phyloP scores from a whole-genome alignment of 345 rosid genomes.

The Melaleuca alternifolia region DNA sequence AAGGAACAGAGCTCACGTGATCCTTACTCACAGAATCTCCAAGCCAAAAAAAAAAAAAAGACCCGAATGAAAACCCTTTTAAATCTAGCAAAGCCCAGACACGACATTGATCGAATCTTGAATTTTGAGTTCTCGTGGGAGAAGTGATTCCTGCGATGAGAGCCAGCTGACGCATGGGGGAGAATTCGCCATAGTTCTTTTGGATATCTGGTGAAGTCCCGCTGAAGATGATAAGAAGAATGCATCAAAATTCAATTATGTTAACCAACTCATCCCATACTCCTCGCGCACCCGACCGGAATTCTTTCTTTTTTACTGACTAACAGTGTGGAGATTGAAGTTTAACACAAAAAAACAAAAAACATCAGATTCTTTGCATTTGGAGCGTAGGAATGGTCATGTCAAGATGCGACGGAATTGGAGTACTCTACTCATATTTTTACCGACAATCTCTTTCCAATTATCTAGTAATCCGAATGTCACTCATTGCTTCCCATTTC shows the following conservation, averaged over 20 bases:
- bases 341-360: no score
- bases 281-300: neutral
- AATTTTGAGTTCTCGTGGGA: neutral
- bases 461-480: neutral
- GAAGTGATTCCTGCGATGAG: neutral
- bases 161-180: neutral
- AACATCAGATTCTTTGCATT: neutral
- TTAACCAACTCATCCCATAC: neutral
- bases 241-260: neutral
- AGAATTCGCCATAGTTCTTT: neutral
- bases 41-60: neutral
- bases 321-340: neutral
- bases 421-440: neutral
- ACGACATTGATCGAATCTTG: neutral
- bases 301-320: neutral
- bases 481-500: no score
- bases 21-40: neutral
- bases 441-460: neutral
- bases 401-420: neutral
- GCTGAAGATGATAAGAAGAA: neutral
- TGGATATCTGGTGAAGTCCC: neutral
- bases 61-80: neutral
- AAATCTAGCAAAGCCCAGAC: neutral
- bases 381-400: neutral
- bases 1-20: neutral